Percentiles rank a stretch among this genome's conserved stretches.
Conservation (phyloP, 768 basidiomycete genomes). For the Crassisporium funariophilum region DNA sequence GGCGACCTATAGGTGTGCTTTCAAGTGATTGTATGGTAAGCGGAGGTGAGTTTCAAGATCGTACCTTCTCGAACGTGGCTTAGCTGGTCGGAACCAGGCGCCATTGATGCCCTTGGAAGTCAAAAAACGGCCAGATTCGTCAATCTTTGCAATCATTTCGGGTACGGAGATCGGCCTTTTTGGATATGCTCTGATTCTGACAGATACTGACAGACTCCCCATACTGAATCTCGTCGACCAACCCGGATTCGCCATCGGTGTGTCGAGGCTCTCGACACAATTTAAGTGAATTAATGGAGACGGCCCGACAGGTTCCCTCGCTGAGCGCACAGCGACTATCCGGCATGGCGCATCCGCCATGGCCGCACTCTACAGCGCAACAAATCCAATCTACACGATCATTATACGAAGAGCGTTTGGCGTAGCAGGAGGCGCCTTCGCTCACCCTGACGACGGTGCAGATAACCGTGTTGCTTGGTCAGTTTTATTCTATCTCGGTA, state of each 20-base stretch:
- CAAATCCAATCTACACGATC: constrained; percentile 39
- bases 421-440: constrained; percentile 41
- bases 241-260: constrained; percentile 42
- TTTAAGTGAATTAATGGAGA: not conserved
- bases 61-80: too few species aligned
- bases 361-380: constrained; percentile 39
- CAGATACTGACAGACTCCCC: constrained; percentile 27
- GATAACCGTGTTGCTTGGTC: constrained; percentile 41
- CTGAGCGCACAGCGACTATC: constrained; percentile 41
- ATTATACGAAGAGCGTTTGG: constrained; percentile 42
- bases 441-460: constrained; percentile 37
- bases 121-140: constrained; percentile 41
- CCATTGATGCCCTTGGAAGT: constrained; percentile 40
- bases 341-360: constrained; percentile 40
- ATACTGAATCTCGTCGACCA: constrained; percentile 43
- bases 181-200: not conserved
- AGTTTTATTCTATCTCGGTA: constrained; percentile 5
- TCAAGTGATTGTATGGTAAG: constrained; percentile 41
- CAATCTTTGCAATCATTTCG: constrained; percentile 42
- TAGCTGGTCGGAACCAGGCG: too few species aligned
- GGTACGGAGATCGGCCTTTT: constrained; percentile 22
- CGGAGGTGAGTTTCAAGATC: constrained; percentile 29
- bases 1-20: constrained; percentile 36
- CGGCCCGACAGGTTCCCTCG: constrained; percentile 29
- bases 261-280: too few species aligned